Base-by-base conservation (phyloP, 2,329 filamentous ascomycete genomes). In the Tolypocladium endophyticum region DNA sequence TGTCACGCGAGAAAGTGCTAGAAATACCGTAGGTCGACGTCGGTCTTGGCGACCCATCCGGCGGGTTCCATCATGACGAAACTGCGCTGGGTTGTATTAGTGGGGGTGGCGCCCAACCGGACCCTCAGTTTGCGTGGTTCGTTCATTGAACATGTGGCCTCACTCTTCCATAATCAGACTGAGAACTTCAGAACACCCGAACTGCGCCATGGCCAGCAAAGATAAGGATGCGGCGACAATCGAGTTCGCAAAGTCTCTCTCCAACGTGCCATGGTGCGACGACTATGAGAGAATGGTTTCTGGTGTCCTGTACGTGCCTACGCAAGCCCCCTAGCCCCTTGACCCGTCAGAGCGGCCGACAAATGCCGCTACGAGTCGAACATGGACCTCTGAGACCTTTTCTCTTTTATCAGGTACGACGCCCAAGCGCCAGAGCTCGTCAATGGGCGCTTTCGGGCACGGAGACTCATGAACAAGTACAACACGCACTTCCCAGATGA, bases 271-370 rank as follows among this genome's bases (percentile, higher is more conserved):
- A 0, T 82, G 79, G 75, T 80, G 81, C 61, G 83, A 85, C 9
- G 79, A 85, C 61, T 87, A 85, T 58, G 81, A 86, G 66, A 82
- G 81, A 66, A 86, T 87, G 82, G 81, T 87, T 55, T 86, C 82
- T 0, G 83, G 83, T 35, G 82, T 86, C 74, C 73, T 85, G 81
- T 83, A 68, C 64, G 76, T 45, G 47, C 28, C 50, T n/a, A 25
- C 39, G 28, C 28, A 14, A n/a, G 20, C 39, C 39, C n/a, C 20
- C 39, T 43, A 9, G 20, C 20, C 25, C 50, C 50, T 2, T 23
- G 4, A 30, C 2, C 23, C 25, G 20, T 41, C 23, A 30, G 5
- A 50, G 16, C 16, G 9, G 4, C 1, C 2, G 25, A 50, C 43
- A 43, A 11, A 45, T 45, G 11, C 8, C n/a, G 14, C 43, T 2